Conservation (phyloP, 1,284 basidiomycete species). For the Ganoderma boninense region DNA sequence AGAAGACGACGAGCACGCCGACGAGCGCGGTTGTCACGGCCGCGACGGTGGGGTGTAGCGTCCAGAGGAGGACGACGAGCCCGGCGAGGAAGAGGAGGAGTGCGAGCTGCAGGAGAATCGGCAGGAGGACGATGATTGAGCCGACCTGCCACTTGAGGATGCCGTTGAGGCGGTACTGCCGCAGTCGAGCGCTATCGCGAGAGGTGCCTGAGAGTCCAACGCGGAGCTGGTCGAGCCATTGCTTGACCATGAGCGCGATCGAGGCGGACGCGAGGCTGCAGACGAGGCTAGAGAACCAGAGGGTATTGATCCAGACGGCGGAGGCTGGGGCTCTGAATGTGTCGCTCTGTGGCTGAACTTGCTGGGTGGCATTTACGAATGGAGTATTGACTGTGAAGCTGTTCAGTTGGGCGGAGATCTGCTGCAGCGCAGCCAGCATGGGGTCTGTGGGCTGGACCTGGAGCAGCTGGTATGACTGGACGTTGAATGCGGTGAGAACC, state of each 20-base stretch:
- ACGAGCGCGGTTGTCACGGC: conserved; percentile 18
- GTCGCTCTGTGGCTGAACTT: conserved; percentile 8
- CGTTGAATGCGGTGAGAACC: conserved; percentile 29
- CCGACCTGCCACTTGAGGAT: conserved; percentile 34
- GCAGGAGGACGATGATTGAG: conserved; percentile 32
- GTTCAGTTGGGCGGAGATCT: conserved; percentile 24
- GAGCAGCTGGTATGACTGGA: conserved; percentile 20
- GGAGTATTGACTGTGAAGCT: conserved; percentile 17
- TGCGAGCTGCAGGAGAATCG: conserved; percentile 35
- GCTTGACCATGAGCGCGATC: conserved; percentile 29
- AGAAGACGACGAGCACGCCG: conserved; percentile 17
- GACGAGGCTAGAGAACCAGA: conserved; percentile 32
- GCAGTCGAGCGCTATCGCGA: conserved; percentile 18
- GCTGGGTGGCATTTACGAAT: conserved; percentile 25
- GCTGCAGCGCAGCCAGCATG: conserved; percentile 12
- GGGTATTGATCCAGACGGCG: conserved; percentile 26
- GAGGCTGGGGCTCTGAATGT: conserved; percentile 4
- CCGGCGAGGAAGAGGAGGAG: conserved; percentile 32
- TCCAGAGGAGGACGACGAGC: conserved; percentile 33
- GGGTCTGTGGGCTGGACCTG: conserved; percentile 14
- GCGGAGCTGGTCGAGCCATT: conserved; percentile 25
- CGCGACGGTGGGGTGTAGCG: conserved; percentile 28
- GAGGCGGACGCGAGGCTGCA: conserved; percentile 25
- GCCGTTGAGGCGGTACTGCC: conserved; percentile 35
- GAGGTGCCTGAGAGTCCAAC: conserved; percentile 11